Evolutionary conservation across 2,329 filamentous ascomycete species (phyloP).

Genomic region (Colletotrichum sansevieriae): DNA sequence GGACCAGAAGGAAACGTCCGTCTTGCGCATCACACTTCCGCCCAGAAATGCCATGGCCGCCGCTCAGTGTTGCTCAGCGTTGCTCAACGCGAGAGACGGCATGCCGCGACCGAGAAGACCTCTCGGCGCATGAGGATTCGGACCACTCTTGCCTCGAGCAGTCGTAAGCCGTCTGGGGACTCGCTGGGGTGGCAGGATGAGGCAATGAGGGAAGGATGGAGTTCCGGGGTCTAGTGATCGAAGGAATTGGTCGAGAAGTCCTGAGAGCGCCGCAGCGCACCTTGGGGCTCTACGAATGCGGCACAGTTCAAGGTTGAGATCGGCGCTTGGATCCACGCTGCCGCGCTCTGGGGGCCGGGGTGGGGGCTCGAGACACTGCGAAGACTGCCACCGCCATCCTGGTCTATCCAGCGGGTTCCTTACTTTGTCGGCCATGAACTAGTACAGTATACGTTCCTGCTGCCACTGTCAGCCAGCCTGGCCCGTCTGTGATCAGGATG

Average conservation of each 20-base stretch:
- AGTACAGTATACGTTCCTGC: too few relatives aligned
- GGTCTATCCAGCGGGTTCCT: too few relatives aligned
- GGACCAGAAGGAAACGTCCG: neutral
- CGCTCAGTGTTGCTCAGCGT: constrained; percentile 1
- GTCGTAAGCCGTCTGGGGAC: constrained; percentile 31
- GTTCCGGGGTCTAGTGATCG: constrained; percentile 5
- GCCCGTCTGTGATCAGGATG: too few relatives aligned
- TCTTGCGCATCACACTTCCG: constrained; percentile 14
- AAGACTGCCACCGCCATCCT: neutral
- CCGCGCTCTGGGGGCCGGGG: constrained; percentile 29
- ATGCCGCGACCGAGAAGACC: constrained; percentile 26
- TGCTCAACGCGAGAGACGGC: constrained; percentile 11
- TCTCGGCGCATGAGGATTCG: constrained; percentile 37
- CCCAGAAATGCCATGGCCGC: constrained; percentile 29
- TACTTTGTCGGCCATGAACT: too few relatives aligned
- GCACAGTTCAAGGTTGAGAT: constrained; percentile 35
- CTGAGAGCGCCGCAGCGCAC: neutral
- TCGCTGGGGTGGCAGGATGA: constrained; percentile 1
- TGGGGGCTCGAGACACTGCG: constrained; percentile 26
- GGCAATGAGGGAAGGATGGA: neutral
- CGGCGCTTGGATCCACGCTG: constrained; percentile 37
- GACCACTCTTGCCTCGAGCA: constrained; percentile 25
- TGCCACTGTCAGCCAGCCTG: too few relatives aligned
- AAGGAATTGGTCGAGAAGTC: constrained; percentile 6
- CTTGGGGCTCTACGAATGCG: constrained; percentile 8